Evolutionary conservation across 2,329 filamentous ascomycete species (phyloP).

Genomic region (Camillea tinctor): DNA sequence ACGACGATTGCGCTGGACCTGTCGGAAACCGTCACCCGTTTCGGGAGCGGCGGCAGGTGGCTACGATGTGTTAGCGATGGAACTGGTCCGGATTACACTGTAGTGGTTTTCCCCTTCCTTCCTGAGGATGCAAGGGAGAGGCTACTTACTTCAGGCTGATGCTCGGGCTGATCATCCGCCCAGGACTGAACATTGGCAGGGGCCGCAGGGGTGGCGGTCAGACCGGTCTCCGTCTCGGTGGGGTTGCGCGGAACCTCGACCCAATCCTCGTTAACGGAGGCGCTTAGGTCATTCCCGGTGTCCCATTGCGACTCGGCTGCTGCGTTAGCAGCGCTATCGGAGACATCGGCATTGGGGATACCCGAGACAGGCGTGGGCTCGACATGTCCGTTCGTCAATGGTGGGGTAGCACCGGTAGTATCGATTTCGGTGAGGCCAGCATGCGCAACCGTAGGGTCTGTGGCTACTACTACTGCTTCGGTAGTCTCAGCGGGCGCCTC

Average conservation of each 20-base stretch:
- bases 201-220: slow-evolving; percentile 59
- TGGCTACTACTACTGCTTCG: slow-evolving; percentile 40
- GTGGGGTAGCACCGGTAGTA: slow-evolving; percentile 39
- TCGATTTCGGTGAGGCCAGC: slow-evolving; percentile 69
- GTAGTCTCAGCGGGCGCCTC: slow-evolving; percentile 35
- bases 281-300: slow-evolving; percentile 40
- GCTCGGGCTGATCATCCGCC: slow-evolving; percentile 75
- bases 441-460: slow-evolving; percentile 67
- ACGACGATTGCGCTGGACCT: slow-evolving; percentile 34
- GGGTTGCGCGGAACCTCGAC: slow-evolving; percentile 73
- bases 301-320: slow-evolving; percentile 70
- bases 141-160: slow-evolving; percentile 41
- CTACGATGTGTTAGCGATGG: slow-evolving; percentile 13
- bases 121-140: not conserved
- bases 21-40: slow-evolving; percentile 33
- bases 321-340: slow-evolving; percentile 54
- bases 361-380: slow-evolving; percentile 37
- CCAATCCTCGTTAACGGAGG: slow-evolving; percentile 61
- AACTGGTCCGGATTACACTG: not conserved
- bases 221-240: slow-evolving; percentile 68
- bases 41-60: slow-evolving; percentile 24
- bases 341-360: slow-evolving; percentile 50
- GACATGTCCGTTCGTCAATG: slow-evolving; percentile 44
- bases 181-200: slow-evolving; percentile 64
- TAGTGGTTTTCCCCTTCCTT: no score